phyloP scores from a whole-genome alignment of 202 grass and related monocot genomes.

The Setaria italica region DNA sequence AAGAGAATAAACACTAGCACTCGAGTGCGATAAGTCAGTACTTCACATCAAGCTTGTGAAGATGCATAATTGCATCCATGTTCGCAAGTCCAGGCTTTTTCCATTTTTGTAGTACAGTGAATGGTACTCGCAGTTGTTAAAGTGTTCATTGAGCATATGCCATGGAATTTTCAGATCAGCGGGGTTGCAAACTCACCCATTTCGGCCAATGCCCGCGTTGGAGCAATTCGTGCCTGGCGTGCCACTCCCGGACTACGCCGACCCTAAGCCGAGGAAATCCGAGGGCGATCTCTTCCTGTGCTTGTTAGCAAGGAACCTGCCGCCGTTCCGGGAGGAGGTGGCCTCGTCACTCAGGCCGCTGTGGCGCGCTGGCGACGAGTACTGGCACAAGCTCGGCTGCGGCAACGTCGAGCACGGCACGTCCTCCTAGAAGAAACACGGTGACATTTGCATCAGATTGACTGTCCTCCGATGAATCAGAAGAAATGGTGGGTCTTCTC shows the following conservation, averaged over 20 bases:
- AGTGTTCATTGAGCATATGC: background rate
- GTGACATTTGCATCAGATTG: slow-evolving; percentile 44
- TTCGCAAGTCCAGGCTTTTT: background rate
- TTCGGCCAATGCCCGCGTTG: slow-evolving; percentile 37
- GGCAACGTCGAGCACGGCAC: slow-evolving; percentile 48
- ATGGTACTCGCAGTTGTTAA: background rate
- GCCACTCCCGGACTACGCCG: slow-evolving; percentile 24
- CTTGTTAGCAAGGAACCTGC: slow-evolving; percentile 21
- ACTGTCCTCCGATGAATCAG: background rate
- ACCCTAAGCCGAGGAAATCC: slow-evolving; percentile 43
- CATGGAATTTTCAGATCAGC: background rate
- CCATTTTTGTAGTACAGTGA: background rate
- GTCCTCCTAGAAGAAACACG: slow-evolving; percentile 42
- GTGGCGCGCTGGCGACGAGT: slow-evolving; percentile 20
- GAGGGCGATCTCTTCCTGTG: slow-evolving; percentile 59
- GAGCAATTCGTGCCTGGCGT: slow-evolving; percentile 45
- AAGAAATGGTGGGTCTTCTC: background rate
- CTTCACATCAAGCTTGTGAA: background rate
- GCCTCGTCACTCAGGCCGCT: slow-evolving; percentile 49
- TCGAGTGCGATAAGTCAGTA: slow-evolving; percentile 1
- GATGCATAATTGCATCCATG: slow-evolving; percentile 15
- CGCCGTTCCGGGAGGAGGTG: slow-evolving; percentile 50
- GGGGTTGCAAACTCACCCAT: slow-evolving; percentile 37
- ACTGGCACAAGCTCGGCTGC: slow-evolving; percentile 28
- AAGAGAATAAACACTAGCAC: background rate